Base-by-base conservation (phyloP, 2,329 filamentous ascomycete species). In the Beauveria medogensis region DNA sequence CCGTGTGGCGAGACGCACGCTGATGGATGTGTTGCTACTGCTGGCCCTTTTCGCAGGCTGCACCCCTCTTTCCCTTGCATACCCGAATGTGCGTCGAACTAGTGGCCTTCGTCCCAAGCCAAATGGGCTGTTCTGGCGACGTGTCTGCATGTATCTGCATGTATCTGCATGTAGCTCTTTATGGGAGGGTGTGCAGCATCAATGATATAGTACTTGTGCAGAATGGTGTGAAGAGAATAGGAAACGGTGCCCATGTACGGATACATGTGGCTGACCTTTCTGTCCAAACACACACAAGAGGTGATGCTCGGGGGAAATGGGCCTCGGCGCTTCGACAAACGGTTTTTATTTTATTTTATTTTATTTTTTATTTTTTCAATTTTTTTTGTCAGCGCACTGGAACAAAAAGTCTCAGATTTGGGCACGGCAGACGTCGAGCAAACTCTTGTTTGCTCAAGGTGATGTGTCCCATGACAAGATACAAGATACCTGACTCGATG, bases 31-130 rank as follows among this genome's bases (percentile, higher is more conserved):
- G 12, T 34, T 52, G 20, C 30, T 47, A 24, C 46, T 47, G n/a
- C 20, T 51, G 47, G 50, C 20, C 18, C 37, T 59, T 28, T 34
- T n/a, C 14, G 28, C 26, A 20, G 30, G 12, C 30, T 40, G 28
- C 28, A 48, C 56, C 56, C 56, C 56, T 59, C 56, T 59, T 59
- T 60, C 59, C 59, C 51, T 60, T 60, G 59, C 59, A 60, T 60
- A 60, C 59, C 59, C 59, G 52, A 24, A 20, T 60, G 59, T 60
- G 59, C 59, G 52, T 60, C 34, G 22, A 48, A 40, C 56, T 44
- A 52, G 47, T 44, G 47, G 56, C 44, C 24, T 59, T 44, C 46
- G 20, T 50, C 47, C 55, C 44, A 58, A 58, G 55, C 55, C 54
- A 46, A 43, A 56, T 56, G 54, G 54, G 41, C 54, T 47, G 54